Base-by-base conservation (phyloP, 441 rosid species). In the Aleurites moluccanus region DNA sequence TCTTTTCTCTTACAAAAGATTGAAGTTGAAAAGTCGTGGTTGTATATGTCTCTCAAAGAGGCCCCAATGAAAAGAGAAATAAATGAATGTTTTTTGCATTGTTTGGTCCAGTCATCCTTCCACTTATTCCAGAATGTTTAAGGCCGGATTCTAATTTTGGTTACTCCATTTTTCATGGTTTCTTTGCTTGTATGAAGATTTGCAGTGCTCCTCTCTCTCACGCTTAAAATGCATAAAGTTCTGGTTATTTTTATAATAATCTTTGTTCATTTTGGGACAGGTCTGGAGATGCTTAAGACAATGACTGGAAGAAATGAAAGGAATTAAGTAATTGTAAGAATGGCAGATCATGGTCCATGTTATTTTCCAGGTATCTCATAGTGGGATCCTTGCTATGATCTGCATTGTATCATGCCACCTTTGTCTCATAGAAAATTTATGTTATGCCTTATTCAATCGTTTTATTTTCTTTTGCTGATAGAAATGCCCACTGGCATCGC, bases 351-450 rank as follows among this genome's bases (percentile, higher is more conserved):
- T 79, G 79, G 78, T 18, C 69, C 64, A 40, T 53, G 74, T 73
- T 74, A 59, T 73, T 77, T 81, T 73, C 33, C 50, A 57, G 79
- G 73, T 60, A 35, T 77, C 80, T 70, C 78, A 2, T 25, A n/a
- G 75, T 13, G 82, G 76, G 74, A 79, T 74, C 77, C 78, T 57
- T 64, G 75, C 80, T 69, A 60, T 78, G 89, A 73, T 79, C 84
- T 79, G 76, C 82, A 59, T 78, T 84, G 85, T 89, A 85, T 73
- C 78, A 85, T 84, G 86, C 70, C 77, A 75, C 77, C 69, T 74
- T 78, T 82, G 81, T 85, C 80, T 77, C 83, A 82, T 86, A 87
- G 85, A 81, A 74, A 86, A 83, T 72, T 70, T 52, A 86, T n/a
- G n/a, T n/a, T n/a, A n/a, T n/a, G n/a, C n/a, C n/a, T 69, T 73